Evolutionary conservation across 306 rosid species (phyloP), one percentile per base, ranked within the genome.

Genomic region (Datisca glomerata): DNA sequence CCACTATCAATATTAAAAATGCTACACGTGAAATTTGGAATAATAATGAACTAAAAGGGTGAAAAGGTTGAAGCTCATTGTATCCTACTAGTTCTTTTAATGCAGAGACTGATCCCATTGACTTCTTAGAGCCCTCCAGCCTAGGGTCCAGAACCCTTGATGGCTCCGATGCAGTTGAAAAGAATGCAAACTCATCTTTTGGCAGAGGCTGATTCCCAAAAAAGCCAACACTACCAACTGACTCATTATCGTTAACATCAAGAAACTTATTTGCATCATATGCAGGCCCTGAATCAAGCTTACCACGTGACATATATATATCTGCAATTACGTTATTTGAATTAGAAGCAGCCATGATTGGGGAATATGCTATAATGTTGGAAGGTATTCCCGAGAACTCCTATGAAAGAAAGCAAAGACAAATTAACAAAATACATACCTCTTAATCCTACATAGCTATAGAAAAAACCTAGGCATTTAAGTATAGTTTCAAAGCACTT

Each of bases 31-130:
- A 43, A 42, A 40, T 42, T 6, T 31, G 18, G 5, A 32, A 34
- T 12, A 47, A 8, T 6, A 43, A 17, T 9, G 19, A 22, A 14
- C 8, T n/a, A 24, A 5, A 6, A 8, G 13, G 7, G 44, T 29
- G 3, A 50, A 43, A 24, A 29, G 24, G 24, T 40, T 29, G 18
- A 51, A n/a, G 37, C 18, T 43, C 11, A 42, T 36, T 42, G 55
- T 27, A 55, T 37, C 72, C 51, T 61, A 80, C 96, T 69, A 74
- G 63, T 60, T 85, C 96, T 60, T 78, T 72, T 37, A 85, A 85
- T 39, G 85, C 77, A 53, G 79, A 69, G 34, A 83, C 62, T 27
- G 94, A 68, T 69, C 66, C 57, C 65, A 48, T 29, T 37, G 75
- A 60, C 61, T 67, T 83, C 64, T 64, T 75, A 12, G 85, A 69